Conservation (phyloP, 2,329 filamentous ascomycete species). For the Furcasterigmium sp. region DNA sequence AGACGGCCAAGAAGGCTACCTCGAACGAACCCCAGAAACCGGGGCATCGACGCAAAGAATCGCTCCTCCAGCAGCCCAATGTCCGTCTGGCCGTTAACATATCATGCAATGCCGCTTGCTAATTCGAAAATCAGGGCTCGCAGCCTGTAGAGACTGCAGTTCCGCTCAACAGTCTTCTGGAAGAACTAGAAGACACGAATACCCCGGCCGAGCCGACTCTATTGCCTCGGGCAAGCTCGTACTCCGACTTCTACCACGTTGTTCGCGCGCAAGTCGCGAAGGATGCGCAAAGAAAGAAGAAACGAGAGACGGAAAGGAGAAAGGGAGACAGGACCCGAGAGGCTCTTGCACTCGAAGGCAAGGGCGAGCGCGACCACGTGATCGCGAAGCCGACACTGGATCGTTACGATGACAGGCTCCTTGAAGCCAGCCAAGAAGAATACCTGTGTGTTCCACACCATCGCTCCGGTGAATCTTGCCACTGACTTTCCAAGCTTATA, state of each 20-base stretch:
- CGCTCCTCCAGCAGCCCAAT: constrained; percentile 62
- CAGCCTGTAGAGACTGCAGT: constrained; percentile 46
- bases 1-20: constrained; percentile 46
- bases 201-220: constrained; percentile 63
- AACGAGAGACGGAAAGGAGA: constrained; percentile 28
- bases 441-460: constrained; percentile 64
- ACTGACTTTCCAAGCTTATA: constrained; percentile 52
- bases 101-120: not conserved
- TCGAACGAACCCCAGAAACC: constrained; percentile 32
- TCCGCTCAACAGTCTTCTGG: constrained; percentile 52
- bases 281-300: constrained; percentile 36
- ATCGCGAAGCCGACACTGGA: constrained; percentile 31
- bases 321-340: constrained; percentile 40
- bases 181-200: constrained; percentile 49
- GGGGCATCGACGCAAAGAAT: constrained; percentile 62
- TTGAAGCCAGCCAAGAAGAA: constrained; percentile 78
- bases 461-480: not conserved
- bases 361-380: constrained; percentile 13
- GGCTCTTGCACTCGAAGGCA: constrained; percentile 36
- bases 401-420: constrained; percentile 61
- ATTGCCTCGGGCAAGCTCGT: constrained; percentile 66
- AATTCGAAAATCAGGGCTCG: constrained; percentile 38
- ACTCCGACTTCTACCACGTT: constrained; percentile 69
- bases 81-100: constrained; percentile 31
- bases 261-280: constrained; percentile 52